phyloP scores from a whole-genome alignment of 1,284 basidiomycete genomes.

The Ceratobasidium sp. region DNA sequence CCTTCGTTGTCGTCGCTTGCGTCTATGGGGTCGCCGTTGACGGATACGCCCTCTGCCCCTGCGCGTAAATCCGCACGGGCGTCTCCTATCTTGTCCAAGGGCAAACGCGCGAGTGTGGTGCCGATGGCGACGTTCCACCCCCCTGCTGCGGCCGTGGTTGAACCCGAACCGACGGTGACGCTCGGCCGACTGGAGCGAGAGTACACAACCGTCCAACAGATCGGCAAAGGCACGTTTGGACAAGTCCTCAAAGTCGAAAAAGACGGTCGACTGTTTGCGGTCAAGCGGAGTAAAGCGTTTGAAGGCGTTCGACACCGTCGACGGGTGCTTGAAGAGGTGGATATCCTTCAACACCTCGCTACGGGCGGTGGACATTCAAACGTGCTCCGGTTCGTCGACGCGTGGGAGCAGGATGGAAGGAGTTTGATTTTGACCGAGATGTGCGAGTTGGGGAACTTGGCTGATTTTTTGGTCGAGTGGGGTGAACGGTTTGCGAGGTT shows the following conservation, averaged over 20 bases:
- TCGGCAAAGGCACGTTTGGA: slow-evolving; percentile 96
- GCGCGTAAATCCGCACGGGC: slow-evolving; percentile 22
- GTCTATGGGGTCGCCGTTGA: slow-evolving; percentile 11
- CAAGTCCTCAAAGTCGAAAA: slow-evolving; percentile 88
- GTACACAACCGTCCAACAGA: slow-evolving; percentile 84
- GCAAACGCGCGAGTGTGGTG: slow-evolving; percentile 11
- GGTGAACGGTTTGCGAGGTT: slow-evolving; percentile 86
- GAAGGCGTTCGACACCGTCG: slow-evolving; percentile 93
- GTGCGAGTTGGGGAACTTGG: slow-evolving; percentile 93
- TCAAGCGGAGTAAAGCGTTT: slow-evolving; percentile 96
- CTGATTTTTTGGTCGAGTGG: slow-evolving; percentile 93
- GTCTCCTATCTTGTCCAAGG: slow-evolving; percentile 35
- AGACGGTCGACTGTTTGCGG: slow-evolving; percentile 78
- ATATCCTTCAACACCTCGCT: slow-evolving; percentile 88
- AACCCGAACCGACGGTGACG: slow-evolving; percentile 59
- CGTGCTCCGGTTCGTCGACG: slow-evolving; percentile 92
- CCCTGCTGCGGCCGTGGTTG: not conserved
- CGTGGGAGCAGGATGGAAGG: slow-evolving; percentile 95
- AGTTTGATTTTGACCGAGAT: slow-evolving; percentile 96
- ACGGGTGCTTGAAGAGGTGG: slow-evolving; percentile 95
- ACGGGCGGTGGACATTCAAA: slow-evolving; percentile 72
- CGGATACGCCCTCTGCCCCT: slow-evolving; percentile 27
- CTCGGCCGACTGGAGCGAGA: slow-evolving; percentile 79
- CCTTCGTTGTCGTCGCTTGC: slow-evolving; percentile 30
- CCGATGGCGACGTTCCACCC: slow-evolving; percentile 48